These are phyloP conservation scores for Chlorella sp. DNA, from an alignment of 139 green algal species.

Conservation along the genomic window DNA sequence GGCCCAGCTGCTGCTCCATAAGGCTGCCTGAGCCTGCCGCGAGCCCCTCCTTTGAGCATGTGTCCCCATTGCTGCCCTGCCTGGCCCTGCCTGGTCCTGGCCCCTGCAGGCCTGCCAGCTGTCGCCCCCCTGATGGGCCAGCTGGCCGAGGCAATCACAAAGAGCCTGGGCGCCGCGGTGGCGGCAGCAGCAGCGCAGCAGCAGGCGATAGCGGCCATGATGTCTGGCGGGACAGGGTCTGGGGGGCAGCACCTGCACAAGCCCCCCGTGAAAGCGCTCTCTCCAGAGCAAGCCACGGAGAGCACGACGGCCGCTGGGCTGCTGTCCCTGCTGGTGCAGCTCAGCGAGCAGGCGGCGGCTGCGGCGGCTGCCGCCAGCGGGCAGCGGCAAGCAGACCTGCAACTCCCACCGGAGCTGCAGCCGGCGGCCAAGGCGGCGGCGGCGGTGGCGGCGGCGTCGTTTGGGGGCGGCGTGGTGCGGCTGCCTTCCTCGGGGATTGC, in stretches of 20 bases:
- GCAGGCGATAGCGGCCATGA: background rate
- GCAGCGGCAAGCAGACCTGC: background rate
- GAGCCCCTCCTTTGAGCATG: no score
- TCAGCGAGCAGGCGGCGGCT: conserved; percentile 18
- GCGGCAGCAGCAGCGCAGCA: background rate
- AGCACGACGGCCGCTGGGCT: conserved; percentile 1
- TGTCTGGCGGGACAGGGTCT: no score
- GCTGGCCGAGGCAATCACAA: conserved; percentile 16
- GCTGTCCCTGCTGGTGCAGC: conserved; percentile 15
- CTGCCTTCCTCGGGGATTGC: conserved; percentile 23
- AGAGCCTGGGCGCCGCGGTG: conserved; percentile 9
- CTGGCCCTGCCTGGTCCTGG: no score
- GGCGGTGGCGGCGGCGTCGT: conserved; percentile 29
- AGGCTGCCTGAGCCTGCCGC: no score
- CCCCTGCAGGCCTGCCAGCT: conserved; percentile 30
- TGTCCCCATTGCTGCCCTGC: background rate
- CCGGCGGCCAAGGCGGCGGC: conserved; percentile 32
- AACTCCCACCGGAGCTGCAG: conserved; percentile 26
- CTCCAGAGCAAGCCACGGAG: conserved; percentile 24
- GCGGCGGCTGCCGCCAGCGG: background rate
- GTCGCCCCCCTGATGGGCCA: conserved; percentile 22
- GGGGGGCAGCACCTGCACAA: background rate
- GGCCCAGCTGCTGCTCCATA: no score
- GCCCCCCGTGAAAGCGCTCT: background rate
- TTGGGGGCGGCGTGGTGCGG: conserved; percentile 22